These are phyloP conservation scores for Metschnikowia vanudenii DNA, from an alignment of 805 yeast genomes.

Conservation along the genomic window DNA sequence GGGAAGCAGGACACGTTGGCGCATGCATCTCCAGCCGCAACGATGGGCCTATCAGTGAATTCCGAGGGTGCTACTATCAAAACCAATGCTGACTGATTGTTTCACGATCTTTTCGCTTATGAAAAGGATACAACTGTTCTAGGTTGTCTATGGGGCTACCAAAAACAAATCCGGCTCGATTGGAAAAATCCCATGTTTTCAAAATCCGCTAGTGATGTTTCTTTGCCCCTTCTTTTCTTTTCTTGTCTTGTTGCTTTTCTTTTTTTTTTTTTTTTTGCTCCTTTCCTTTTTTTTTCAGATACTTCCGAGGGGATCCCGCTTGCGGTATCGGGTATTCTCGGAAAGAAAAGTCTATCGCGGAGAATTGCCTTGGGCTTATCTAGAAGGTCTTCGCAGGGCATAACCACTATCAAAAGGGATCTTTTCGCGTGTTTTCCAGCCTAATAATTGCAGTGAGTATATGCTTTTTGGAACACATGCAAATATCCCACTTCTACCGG, in stretches of 20 bases:
- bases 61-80: slow-evolving; percentile 3
- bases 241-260: background rate
- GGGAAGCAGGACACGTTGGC: slow-evolving; percentile 1
- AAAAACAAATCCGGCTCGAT: too few relatives aligned
- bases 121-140: too few relatives aligned
- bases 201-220: too few relatives aligned
- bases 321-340: slow-evolving; percentile 10
- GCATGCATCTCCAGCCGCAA: background rate
- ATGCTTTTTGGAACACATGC: background rate
- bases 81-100: background rate
- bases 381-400: background rate
- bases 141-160: too few relatives aligned
- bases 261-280: background rate
- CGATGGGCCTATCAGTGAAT: background rate
- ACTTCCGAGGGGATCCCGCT: slow-evolving; percentile 10
- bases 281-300: background rate
- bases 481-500: background rate
- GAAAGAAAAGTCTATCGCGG: slow-evolving; percentile 1
- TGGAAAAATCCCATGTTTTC: too few relatives aligned
- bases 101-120: too few relatives aligned
- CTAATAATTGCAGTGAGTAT: too few relatives aligned
- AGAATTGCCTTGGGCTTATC: background rate
- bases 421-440: too few relatives aligned
- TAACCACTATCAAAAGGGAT: too few relatives aligned
- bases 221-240: too few relatives aligned